Conservation (phyloP, 129 eudicot genomes). For the Erigeron canadensis region DNA sequence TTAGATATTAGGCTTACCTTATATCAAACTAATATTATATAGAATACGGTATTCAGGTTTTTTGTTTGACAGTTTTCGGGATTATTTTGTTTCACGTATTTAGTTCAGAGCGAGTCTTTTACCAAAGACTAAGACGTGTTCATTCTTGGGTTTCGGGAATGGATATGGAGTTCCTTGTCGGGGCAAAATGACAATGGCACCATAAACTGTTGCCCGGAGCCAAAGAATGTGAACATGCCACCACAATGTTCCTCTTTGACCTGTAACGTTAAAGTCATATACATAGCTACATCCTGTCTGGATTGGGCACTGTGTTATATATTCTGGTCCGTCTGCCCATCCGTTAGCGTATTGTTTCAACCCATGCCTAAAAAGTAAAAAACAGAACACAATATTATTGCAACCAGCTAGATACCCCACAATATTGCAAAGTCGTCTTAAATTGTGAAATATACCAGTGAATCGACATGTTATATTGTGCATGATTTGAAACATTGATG, state of each 20-base stretch:
- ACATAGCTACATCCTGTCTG: constrained; percentile 38
- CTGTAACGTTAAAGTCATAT: constrained; percentile 39
- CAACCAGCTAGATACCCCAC: neutral
- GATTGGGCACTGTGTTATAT: constrained; percentile 53
- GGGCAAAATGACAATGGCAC: constrained; percentile 52
- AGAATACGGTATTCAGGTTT: too few species aligned
- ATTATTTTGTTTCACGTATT: too few species aligned
- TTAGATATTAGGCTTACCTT: too few species aligned
- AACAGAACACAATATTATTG: neutral
- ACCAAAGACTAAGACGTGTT: constrained; percentile 38
- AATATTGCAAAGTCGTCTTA: neutral
- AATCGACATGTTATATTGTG: constrained; percentile 43
- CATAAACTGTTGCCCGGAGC: constrained; percentile 54
- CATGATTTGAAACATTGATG: constrained; percentile 42
- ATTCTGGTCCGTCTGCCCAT: constrained; percentile 59
- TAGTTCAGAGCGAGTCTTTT: neutral
- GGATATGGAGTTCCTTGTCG: constrained; percentile 51
- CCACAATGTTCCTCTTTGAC: constrained; percentile 54
- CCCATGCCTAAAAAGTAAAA: constrained; percentile 39
- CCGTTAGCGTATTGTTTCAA: constrained; percentile 48
- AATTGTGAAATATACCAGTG: constrained; percentile 38
- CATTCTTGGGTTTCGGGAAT: constrained; percentile 40
- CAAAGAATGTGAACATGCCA: constrained; percentile 57
- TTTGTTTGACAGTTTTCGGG: too few species aligned
- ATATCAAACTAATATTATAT: too few species aligned